Conservation (phyloP, 495 filamentous ascomycete species). For the Articulospora tetracladia region DNA sequence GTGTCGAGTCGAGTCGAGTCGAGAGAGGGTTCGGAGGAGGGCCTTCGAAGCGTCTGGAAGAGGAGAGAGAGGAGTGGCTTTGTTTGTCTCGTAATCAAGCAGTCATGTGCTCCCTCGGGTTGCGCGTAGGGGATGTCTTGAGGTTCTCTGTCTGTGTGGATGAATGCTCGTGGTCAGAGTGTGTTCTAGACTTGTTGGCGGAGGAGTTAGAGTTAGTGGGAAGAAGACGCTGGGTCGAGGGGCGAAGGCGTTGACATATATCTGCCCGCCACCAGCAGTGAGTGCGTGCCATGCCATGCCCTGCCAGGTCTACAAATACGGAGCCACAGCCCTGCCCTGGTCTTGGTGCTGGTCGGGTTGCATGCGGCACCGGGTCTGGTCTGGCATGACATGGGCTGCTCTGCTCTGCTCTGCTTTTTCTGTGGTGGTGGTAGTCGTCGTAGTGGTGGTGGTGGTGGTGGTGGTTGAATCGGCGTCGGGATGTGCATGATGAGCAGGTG, state of each 20-base stretch:
- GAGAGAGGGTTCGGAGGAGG: neutral
- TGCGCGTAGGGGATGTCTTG: neutral
- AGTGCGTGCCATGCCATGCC: neutral
- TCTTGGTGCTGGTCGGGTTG: no score
- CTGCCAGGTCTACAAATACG: no score
- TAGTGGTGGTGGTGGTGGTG: no score
- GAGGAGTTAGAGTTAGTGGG: neutral
- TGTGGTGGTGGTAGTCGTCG: neutral
- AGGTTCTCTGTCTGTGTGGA: no score
- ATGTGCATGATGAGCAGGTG: no score
- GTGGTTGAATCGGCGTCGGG: neutral
- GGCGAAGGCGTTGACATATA: neutral
- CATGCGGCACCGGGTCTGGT: no score
- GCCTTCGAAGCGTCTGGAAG: conserved; percentile 1
- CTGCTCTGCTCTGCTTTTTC: neutral
- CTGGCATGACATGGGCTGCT: neutral
- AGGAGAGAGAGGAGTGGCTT: neutral
- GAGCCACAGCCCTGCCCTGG: no score
- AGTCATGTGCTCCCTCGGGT: conserved; percentile 7
- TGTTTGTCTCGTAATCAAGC: conserved; percentile 7
- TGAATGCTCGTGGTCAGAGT: no score
- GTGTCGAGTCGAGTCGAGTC: no score
- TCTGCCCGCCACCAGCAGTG: neutral
- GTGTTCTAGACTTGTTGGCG: neutral
- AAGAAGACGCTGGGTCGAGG: neutral